Base-by-base conservation (phyloP, 208 protist species). In the Kentomonas sorsogonicus region DNA sequence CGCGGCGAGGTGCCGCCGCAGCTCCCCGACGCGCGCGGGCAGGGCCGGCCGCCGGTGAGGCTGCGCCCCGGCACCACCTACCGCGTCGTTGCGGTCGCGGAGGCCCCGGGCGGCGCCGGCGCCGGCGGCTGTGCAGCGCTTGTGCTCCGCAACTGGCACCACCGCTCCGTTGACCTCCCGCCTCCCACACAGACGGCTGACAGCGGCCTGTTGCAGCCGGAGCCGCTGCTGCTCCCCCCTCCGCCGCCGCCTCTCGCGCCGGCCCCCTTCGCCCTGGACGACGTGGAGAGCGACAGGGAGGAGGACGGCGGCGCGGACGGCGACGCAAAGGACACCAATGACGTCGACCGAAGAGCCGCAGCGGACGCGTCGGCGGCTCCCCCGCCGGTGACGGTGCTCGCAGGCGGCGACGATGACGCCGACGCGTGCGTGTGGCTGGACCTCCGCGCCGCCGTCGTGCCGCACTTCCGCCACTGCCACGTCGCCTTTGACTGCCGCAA, bases 401-500 rank as follows among this genome's bases (percentile, higher is more conserved):
- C 45, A 1, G 34, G 48, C 23, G 34, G 36, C n/a, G 36, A 47
- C 25, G 46, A 46, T 15, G 41, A 59, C 55, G 55, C 36, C 23
- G 58, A 36, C 4, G 30, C 60, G 11, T 85, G 79, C 44, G 18
- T 71, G n/a, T 87, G 79, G 79, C 57, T 83, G 20, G 52, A 60
- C 33, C 74, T 66, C 22, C 13, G 41, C 5, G 41, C 47, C 23
- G 73, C 80, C 13, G 66, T 82, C 13, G 60, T 74, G 10, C 53
- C 63, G 7, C 48, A 67, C 31, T 87, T 83, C 36, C 53, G 66
- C 20, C 30, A 25, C 25, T 78, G 76, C 61, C 66, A 83, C 59
- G 75, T 77, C 33, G 77, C 75, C 72, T 87, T 80, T 38, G 79
- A 87, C 64, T 83, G 75, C 51, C 71, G 79, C 13, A 72, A 68